These are phyloP conservation scores for Sclerotinia trifoliorum DNA, from an alignment of 2,329 filamentous ascomycete genomes.

Conservation along the genomic window DNA sequence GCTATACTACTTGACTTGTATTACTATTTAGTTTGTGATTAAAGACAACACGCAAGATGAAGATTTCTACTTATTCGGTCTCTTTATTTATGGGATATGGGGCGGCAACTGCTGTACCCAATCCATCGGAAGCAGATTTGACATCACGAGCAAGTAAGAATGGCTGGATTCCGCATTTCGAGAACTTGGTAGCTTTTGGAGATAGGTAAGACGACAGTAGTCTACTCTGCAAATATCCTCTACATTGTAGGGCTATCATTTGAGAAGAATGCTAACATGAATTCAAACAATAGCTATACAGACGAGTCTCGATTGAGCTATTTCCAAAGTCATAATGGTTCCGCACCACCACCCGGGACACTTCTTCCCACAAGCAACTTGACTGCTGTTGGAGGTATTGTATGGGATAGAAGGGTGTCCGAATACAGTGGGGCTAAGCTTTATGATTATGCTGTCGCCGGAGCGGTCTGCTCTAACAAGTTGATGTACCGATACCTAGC, in stretches of 20 bases:
- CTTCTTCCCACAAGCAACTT: slow-evolving; percentile 47
- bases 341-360: slow-evolving; percentile 60
- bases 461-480: slow-evolving; percentile 70
- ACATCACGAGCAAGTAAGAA: background rate
- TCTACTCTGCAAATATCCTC: background rate
- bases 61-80: background rate
- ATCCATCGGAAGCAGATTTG: background rate
- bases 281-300: slow-evolving; percentile 53
- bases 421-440: slow-evolving; percentile 55
- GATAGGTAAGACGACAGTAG: slow-evolving; percentile 54
- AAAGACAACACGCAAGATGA: slow-evolving; percentile 1
- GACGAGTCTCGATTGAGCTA: slow-evolving; percentile 68
- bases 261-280: background rate
- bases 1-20: background rate
- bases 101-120: background rate
- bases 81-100: background rate
- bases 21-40: background rate
- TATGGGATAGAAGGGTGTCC: slow-evolving; percentile 67
- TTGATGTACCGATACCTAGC: slow-evolving; percentile 57
- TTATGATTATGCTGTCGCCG: slow-evolving; percentile 70
- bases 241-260: background rate
- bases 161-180: slow-evolving; percentile 48
- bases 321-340: slow-evolving; percentile 57
- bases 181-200: slow-evolving; percentile 67
- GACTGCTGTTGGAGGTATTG: slow-evolving; percentile 63